Base-by-base conservation (phyloP, 2,329 filamentous ascomycete genomes). In the Aureobasidium sp. region DNA sequence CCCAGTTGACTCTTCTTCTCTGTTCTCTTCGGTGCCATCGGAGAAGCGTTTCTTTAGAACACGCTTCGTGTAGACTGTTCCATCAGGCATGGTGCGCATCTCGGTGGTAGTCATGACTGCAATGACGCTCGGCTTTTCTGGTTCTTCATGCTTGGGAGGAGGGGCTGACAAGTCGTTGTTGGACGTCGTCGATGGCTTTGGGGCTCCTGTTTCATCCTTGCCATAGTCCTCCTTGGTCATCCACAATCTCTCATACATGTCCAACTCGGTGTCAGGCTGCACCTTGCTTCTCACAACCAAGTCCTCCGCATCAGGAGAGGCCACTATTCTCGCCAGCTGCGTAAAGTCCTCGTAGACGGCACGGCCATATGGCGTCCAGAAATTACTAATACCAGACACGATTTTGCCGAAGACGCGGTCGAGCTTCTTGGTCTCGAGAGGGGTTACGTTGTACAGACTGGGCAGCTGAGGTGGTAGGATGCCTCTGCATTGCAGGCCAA, bases 21-120 rank as follows among this genome's bases (percentile, higher is more conserved):
- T 78, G 37, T 73, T 82, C 69, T 86, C 83, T 68, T 86, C 84
- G 3, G 78, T 76, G 0, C 84, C 84, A 72, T 87, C 83, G 1
- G 81, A 75, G 67, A 85, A 87, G 2, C 81, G 77, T 67, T 81
- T 82, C 65, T 82, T 86, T 17, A 84, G 72, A 10, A 84, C 74
- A 1, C 80, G 78, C 66, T 81, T 84, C 0, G 81, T 86, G 9
- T 81, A 80, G 2, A 85, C 73, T 0, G 80, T 82, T 13, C 84
- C 84, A 69, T 87, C 84, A 0, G 82, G 75, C 1, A 81, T 73
- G 2, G 78, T 79, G 4, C 76, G 79, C 3, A 81, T 81, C 65
- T 84, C 79, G 2, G 82, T 86, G 0, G 78, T 84, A 0, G 81
- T 85, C 46, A 83, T 72, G 1, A 82, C 84, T 0, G 82, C 84